Evolutionary conservation across 257 asterid genomes (phyloP).

Genomic region (Vinca minor): DNA sequence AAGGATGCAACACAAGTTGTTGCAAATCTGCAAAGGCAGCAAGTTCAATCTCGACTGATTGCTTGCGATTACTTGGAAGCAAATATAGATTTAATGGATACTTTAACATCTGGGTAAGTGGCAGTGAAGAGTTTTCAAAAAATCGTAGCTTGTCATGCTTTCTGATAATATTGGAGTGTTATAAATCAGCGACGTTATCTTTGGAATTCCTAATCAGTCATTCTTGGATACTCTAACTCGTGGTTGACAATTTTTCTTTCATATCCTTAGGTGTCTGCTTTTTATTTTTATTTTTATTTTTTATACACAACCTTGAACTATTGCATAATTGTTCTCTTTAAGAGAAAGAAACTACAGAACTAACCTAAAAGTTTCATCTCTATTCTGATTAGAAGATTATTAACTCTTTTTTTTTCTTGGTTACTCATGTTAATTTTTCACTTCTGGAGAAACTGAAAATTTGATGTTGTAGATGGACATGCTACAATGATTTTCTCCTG

Average conservation of each 20-base stretch:
- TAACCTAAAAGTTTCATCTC: background rate
- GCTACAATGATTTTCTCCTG: background rate
- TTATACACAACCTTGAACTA: background rate
- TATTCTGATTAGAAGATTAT: background rate
- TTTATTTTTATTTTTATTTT: too few relatives aligned
- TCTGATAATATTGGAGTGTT: background rate
- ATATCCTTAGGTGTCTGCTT: background rate
- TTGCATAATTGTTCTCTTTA: too few relatives aligned
- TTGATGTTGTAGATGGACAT: background rate
- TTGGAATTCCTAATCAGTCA: background rate
- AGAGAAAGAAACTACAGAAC: background rate
- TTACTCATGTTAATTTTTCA: background rate
- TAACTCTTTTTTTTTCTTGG: background rate
- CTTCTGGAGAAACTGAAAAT: background rate
- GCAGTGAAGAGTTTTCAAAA: background rate
- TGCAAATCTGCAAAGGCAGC: conserved; percentile 97
- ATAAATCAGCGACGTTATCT: background rate
- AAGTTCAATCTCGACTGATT: conserved; percentile 85
- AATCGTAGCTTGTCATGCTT: background rate
- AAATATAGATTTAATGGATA: conserved; percentile 83
- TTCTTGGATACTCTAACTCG: background rate
- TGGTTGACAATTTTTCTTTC: background rate
- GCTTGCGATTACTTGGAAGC: conserved; percentile 94
- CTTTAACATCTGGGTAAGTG: conserved; percentile 63
- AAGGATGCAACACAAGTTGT: conserved; percentile 97